phyloP scores from a whole-genome alignment of 176 grass and related monocot species.

The barley (Hordeum vulgare) region MorexV3_pseudomolecules_assembly NC_058521.1:31421888-31422387 shows the following conservation, averaged over 20 bases:
- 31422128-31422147: neutral
- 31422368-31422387: neutral
- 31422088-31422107: neutral
- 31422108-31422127: neutral
- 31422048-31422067: neutral
- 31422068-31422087: neutral
- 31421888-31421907: neutral
- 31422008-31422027: neutral
- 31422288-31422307: neutral
- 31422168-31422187: neutral
- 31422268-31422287: neutral
- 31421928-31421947: neutral
- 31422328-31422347: neutral
- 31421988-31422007: neutral
- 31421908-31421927: neutral
- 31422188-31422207: neutral
- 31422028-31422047: neutral
- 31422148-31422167: neutral
- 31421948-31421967: neutral
- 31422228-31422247: neutral
- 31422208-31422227: neutral
- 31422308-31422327: neutral
- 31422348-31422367: neutral
- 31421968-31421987: neutral
- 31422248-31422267: neutral